A percentile compares a stretch with the other conserved stretches of the same genome.
These are phyloP conservation scores for Cercophora scortea DNA, from an alignment of 495 filamentous ascomycete species.

Conservation along the genomic window DNA sequence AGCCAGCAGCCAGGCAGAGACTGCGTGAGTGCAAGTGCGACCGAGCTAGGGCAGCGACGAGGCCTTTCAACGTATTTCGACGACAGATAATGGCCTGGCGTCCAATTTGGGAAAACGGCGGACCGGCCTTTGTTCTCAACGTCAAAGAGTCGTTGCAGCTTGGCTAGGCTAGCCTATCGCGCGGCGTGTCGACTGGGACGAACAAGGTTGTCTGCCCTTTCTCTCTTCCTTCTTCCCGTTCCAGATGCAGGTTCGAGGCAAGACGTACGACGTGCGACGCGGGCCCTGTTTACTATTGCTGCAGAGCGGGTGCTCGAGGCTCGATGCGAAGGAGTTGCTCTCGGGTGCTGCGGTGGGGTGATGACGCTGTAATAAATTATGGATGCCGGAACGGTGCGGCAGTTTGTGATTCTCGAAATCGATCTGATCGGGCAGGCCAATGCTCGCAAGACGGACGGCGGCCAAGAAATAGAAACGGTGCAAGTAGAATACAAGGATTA, in stretches of 20 bases:
- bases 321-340: too few species aligned
- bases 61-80: not conserved
- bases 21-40: not conserved
- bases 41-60: not conserved
- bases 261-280: too few species aligned
- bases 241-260: not conserved
- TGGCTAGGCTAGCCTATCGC: not conserved
- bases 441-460: not conserved
- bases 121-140: not conserved
- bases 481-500: slow-evolving; percentile 35
- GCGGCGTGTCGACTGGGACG: not conserved
- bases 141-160: not conserved
- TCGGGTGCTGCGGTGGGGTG: too few species aligned
- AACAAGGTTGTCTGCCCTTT: not conserved
- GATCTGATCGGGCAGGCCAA: not conserved
- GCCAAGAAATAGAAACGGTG: slow-evolving; percentile 14
- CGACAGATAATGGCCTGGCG: not conserved
- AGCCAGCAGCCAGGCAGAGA: not conserved
- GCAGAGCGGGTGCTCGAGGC: too few species aligned
- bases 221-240: not conserved
- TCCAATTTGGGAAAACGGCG: not conserved
- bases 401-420: not conserved
- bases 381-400: not conserved
- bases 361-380: not conserved
- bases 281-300: not conserved